Conservation (phyloP, 495 filamentous ascomycete genomes). For the Sporormia fimetaria region DNA sequence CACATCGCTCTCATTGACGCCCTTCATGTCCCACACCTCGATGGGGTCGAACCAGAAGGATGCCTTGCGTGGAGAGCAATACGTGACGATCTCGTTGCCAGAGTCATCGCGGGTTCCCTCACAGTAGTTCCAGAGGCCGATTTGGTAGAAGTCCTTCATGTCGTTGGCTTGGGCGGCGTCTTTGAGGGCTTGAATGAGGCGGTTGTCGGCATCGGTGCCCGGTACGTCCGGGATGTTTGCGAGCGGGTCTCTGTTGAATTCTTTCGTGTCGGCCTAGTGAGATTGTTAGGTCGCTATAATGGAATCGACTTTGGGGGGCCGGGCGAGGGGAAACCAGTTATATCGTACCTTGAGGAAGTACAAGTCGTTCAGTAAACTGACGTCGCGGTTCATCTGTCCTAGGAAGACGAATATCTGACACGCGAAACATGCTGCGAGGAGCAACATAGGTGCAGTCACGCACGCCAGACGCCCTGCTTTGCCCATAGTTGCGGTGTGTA, state of each 20-base stretch:
- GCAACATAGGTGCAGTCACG: slow-evolving; percentile 66
- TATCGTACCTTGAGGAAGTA: slow-evolving; percentile 58
- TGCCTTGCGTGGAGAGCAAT: slow-evolving; percentile 47
- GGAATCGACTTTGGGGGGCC: not conserved
- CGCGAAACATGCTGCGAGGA: slow-evolving; percentile 62
- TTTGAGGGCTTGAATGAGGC: slow-evolving; percentile 28
- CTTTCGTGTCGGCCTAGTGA: slow-evolving; percentile 24
- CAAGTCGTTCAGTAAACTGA: slow-evolving; percentile 39
- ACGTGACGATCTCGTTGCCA: slow-evolving; percentile 39
- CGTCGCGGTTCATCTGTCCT: slow-evolving; percentile 56
- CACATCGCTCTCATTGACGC: slow-evolving; percentile 37
- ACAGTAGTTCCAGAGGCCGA: slow-evolving; percentile 86
- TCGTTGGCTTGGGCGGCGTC: slow-evolving; percentile 23
- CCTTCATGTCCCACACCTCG: slow-evolving; percentile 50
- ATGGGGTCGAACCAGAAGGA: slow-evolving; percentile 70
- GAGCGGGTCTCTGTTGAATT: slow-evolving; percentile 23
- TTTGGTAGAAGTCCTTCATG: slow-evolving; percentile 66
- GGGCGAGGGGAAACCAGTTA: not conserved
- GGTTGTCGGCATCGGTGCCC: slow-evolving; percentile 19
- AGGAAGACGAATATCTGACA: slow-evolving; percentile 62
- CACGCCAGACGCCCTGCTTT: slow-evolving; percentile 67
- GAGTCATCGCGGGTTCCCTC: slow-evolving; percentile 42
- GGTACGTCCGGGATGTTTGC: slow-evolving; percentile 2
- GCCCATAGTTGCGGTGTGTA: slow-evolving; percentile 42
- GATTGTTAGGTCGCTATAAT: slow-evolving; percentile 10